phyloP scores from a whole-genome alignment of 2,329 filamentous ascomycete genomes.

The Myriangium duriaei region DNA sequence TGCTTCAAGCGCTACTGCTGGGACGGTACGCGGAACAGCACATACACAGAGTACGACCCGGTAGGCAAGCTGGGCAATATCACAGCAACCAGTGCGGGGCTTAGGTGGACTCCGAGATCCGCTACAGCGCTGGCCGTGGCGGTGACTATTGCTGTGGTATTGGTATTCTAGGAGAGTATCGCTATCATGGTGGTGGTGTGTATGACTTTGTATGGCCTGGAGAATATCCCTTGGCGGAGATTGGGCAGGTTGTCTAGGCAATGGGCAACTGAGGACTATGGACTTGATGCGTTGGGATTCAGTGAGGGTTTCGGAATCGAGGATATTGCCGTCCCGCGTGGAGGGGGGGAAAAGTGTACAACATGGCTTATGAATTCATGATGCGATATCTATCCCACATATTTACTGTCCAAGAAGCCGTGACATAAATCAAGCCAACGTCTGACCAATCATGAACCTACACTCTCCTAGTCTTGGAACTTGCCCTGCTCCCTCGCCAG shows the following conservation, averaged over 20 bases:
- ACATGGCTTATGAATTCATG: too few species aligned
- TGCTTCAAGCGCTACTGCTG: constrained; percentile 87
- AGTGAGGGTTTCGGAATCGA: neutral
- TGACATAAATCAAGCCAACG: too few species aligned
- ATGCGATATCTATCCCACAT: too few species aligned
- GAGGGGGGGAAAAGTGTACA: too few species aligned
- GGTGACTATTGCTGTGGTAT: neutral
- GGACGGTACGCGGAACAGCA: constrained; percentile 56
- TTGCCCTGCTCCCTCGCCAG: constrained; percentile 56
- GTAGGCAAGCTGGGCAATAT: constrained; percentile 7
- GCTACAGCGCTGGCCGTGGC: constrained; percentile 1
- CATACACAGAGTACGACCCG: constrained; percentile 14
- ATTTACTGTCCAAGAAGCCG: too few species aligned
- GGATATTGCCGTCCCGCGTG: neutral
- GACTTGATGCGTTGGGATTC: neutral
- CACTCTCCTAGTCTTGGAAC: too few species aligned
- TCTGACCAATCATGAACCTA: too few species aligned
- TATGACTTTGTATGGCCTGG: neutral
- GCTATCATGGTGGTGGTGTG: neutral
- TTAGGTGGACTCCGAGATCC: neutral
- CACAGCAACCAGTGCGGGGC: constrained; percentile 3
- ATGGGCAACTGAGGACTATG: neutral
- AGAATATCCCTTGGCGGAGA: neutral
- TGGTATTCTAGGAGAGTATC: constrained; percentile 4
- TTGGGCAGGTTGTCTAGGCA: neutral